phyloP scores from a whole-genome alignment of 2,329 filamentous ascomycete species.

The Fusarium lyarnte region DNA sequence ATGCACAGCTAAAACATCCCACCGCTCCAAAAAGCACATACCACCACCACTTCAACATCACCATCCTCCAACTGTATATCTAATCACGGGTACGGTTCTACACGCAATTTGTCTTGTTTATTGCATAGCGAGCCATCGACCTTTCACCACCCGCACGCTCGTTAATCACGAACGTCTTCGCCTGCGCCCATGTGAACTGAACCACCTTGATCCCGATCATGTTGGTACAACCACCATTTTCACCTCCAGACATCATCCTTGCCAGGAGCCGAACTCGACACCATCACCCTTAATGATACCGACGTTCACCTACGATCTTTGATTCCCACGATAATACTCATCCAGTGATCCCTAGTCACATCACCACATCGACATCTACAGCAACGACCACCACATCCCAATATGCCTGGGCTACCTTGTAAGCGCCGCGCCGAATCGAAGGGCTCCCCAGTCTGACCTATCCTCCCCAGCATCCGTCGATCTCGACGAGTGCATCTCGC shows the following conservation, averaged over 20 bases:
- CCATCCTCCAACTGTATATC: slow-evolving; percentile 9
- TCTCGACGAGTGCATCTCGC: slow-evolving; percentile 97
- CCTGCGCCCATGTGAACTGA: slow-evolving; percentile 48
- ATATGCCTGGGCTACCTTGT: slow-evolving; percentile 68
- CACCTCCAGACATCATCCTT: slow-evolving; percentile 49
- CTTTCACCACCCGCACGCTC: not conserved
- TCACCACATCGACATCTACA: not conserved
- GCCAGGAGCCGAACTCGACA: slow-evolving; percentile 49
- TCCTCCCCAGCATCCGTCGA: slow-evolving; percentile 82
- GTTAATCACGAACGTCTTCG: slow-evolving; percentile 12
- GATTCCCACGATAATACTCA: slow-evolving; percentile 13
- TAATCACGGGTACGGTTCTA: slow-evolving; percentile 16
- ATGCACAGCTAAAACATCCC: slow-evolving; percentile 25
- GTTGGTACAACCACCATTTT: slow-evolving; percentile 51
- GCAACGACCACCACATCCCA: slow-evolving; percentile 38
- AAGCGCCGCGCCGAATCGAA: slow-evolving; percentile 42
- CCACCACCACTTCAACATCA: slow-evolving; percentile 4
- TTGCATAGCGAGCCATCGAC: not conserved
- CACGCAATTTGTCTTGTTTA: not conserved
- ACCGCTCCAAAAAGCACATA: slow-evolving; percentile 34
- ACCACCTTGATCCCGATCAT: slow-evolving; percentile 50
- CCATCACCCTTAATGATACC: slow-evolving; percentile 57
- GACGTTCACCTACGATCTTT: slow-evolving; percentile 22
- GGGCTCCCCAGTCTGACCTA: slow-evolving; percentile 25
- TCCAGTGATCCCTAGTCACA: slow-evolving; percentile 9